Evolutionary conservation across 179 eudicot species (phyloP), one percentile per base, ranked within the genome.

Genomic region (Beta lomatogona): DNA sequence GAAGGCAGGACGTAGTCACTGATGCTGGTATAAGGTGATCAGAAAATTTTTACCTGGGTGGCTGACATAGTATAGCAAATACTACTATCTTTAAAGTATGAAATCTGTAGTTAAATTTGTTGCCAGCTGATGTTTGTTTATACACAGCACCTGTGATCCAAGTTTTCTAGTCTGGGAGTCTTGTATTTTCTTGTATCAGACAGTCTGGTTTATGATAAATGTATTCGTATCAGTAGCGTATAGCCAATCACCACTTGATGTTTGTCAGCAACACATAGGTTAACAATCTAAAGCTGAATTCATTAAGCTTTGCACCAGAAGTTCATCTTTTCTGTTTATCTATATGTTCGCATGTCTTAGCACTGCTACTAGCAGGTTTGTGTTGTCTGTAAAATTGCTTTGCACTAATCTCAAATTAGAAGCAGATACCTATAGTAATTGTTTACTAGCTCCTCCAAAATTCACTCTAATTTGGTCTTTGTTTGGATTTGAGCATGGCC

Each of bases 1-100:
- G 91, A 92, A 86, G 87, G 84, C 81, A 83, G 89, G 88, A 88
- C 89, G 90, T 90, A 88, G 79, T 79, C 82, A 69, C 82, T 86
- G 83, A 83, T 80, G 78, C 36, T 57, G 71, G 66, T 36, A 63
- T 53, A 69, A 44, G 77, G 64, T 54, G 19, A 28, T 44, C 59
- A 57, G 41, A 19, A 36, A 11, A 21, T 57, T 72, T 73, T 78
- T 58, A 52, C 72, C 75, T 57, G 55, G 75, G 75, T 86, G 78
- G 85, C 81, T 83, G 79, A 77, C 83, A 80, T 79, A 86, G 88
- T 76, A 80, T 82, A 86, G 88, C 85, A 73, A 65, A 77, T 66
- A 70, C 81, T 79, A 60, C 74, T 73, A 73, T 73, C 76, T 74
- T 83, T 36, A 21, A 58, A 79, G 85, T 41, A 73, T 65, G 85